phyloP scores from a whole-genome alignment of 106 monocot genomes.

The Narthecium ossifragum region DNA sequence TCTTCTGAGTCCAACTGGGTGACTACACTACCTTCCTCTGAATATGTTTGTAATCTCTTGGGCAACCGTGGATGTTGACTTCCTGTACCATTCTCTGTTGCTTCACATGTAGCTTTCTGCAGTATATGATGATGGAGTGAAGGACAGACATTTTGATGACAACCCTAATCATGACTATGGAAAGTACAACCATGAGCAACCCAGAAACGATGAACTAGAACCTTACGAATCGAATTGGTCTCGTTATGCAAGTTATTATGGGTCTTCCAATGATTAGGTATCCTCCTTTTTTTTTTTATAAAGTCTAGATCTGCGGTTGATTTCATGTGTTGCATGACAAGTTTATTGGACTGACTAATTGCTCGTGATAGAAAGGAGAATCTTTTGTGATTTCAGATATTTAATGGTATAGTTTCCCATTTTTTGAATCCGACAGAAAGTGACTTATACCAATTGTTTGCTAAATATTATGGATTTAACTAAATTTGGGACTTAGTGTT shows the following conservation, averaged over 20 bases:
- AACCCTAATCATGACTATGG: background rate
- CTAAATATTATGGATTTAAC: no score
- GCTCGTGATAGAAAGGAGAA: no score
- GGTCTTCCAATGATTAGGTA: background rate
- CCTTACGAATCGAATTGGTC: conserved; percentile 3
- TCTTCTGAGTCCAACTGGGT: conserved; percentile 1
- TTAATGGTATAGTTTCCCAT: no score
- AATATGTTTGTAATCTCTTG: background rate
- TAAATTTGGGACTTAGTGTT: no score
- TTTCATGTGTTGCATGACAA: no score
- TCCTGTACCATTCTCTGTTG: background rate
- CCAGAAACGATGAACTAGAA: background rate
- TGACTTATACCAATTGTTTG: no score
- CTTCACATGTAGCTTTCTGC: background rate
- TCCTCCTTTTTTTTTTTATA: no score
- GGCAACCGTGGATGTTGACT: background rate
- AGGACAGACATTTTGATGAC: background rate
- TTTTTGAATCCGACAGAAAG: no score
- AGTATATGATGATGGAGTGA: background rate
- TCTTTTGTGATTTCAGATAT: no score
- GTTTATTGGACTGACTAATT: no score
- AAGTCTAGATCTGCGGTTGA: no score
- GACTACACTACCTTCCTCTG: background rate
- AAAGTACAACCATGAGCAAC: conserved; percentile 1
- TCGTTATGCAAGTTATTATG: background rate